A percentile compares a stretch with the other conserved stretches of the same genome.
phyloP scores from a whole-genome alignment of 1,139 yeast genomes.

The Scheffersomyces titani region DNA sequence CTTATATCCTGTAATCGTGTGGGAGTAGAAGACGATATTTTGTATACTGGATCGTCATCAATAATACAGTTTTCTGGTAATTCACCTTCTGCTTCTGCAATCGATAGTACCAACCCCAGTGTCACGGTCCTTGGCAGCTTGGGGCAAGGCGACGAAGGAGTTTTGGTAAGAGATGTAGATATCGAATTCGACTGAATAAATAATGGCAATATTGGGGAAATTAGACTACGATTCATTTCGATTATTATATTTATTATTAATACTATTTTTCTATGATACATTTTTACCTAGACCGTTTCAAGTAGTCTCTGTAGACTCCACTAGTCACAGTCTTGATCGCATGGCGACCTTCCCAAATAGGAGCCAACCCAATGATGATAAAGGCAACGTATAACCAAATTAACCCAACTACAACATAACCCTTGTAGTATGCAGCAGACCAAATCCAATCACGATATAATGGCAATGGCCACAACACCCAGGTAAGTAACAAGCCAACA shows the following conservation, averaged over 20 bases:
- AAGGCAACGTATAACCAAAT: slow-evolving; percentile 37
- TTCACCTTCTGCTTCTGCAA: slow-evolving; percentile 18
- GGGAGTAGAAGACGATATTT: slow-evolving; percentile 69
- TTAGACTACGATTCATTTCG: neutral
- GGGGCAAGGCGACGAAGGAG: slow-evolving; percentile 65
- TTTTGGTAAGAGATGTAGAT: slow-evolving; percentile 58
- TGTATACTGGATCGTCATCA: slow-evolving; percentile 73
- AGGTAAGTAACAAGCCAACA: slow-evolving; percentile 28
- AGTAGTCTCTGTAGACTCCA: neutral
- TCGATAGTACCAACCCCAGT: slow-evolving; percentile 42
- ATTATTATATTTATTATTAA: no score
- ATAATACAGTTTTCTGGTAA: slow-evolving; percentile 53
- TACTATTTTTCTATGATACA: neutral
- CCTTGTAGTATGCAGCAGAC: slow-evolving; percentile 37
- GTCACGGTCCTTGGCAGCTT: slow-evolving; percentile 56
- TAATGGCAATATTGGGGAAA: neutral
- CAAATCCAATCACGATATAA: slow-evolving; percentile 46
- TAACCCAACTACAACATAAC: slow-evolving; percentile 38
- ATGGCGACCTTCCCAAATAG: slow-evolving; percentile 11
- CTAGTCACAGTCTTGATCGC: neutral
- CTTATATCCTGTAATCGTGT: slow-evolving; percentile 66
- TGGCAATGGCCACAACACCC: slow-evolving; percentile 50
- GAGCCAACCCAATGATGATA: slow-evolving; percentile 35
- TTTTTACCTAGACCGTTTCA: neutral
- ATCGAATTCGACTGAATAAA: slow-evolving; percentile 18